Evolutionary conservation across 805 yeast genomes (phyloP).

Genomic region (Cyberlindnera euphorbiiphila): DNA sequence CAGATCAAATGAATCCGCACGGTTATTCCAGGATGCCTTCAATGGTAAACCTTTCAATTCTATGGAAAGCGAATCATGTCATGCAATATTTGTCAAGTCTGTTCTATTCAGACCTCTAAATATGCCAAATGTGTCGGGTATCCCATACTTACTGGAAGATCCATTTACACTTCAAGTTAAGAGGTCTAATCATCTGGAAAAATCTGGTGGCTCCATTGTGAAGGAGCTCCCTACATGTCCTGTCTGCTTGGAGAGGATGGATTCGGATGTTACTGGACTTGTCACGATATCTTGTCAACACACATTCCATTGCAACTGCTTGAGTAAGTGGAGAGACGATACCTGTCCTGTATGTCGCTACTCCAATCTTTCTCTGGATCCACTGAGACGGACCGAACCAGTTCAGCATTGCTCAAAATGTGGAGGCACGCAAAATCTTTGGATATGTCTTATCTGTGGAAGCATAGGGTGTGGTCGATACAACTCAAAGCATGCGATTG

Average conservation of each 20-base stretch:
- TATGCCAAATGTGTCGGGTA: constrained; percentile 29
- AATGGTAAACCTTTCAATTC: constrained; percentile 78
- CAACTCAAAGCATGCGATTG: constrained; percentile 78
- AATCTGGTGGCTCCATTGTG: constrained; percentile 25
- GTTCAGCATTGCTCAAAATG: constrained; percentile 46
- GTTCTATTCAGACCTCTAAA: constrained; percentile 26
- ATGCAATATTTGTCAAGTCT: constrained; percentile 60
- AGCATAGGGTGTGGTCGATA: constrained; percentile 90
- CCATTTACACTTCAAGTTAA: constrained; percentile 52
- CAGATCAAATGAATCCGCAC: constrained; percentile 48
- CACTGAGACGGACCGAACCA: constrained; percentile 21
- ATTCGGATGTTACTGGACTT: constrained; percentile 72
- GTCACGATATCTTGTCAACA: constrained; percentile 90
- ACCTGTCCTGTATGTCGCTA: constrained; percentile 90
- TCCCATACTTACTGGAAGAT: constrained; percentile 69
- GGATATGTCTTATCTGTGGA: constrained; percentile 92
- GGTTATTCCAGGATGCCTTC: constrained; percentile 57
- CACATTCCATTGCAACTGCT: constrained; percentile 85
- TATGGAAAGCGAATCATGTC: constrained; percentile 87
- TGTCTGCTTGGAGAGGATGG: constrained; percentile 87
- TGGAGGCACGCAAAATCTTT: constrained; percentile 54
- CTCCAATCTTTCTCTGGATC: constrained; percentile 41
- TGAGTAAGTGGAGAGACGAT: constrained; percentile 85
- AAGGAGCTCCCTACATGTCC: constrained; percentile 89
- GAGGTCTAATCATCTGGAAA: constrained; percentile 11